Percentiles rank a stretch among this genome's conserved stretches.
phyloP scores from a whole-genome alignment of 2,329 filamentous ascomycete species.

The Calonectria crousiana region DNA sequence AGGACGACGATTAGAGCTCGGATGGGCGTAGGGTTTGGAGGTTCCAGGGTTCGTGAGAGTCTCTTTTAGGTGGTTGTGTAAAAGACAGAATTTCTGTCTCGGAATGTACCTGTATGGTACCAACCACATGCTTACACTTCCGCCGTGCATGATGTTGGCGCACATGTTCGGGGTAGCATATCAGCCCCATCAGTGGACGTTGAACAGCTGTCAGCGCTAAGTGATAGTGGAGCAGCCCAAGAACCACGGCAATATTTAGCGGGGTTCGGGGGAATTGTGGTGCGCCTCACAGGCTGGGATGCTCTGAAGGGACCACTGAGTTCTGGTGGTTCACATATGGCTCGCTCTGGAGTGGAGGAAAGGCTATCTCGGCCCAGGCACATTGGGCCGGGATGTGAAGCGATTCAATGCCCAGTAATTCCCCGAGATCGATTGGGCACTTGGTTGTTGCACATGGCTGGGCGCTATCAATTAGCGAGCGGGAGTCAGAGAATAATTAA shows the following conservation, averaged over 20 bases:
- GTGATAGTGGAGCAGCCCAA: neutral
- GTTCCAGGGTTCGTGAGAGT: neutral
- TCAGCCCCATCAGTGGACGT: neutral
- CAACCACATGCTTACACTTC: neutral
- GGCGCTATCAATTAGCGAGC: neutral
- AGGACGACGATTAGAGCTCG: constrained; percentile 29
- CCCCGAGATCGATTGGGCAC: neutral
- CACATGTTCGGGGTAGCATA: neutral
- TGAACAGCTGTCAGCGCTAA: constrained; percentile 1
- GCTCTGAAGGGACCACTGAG: neutral
- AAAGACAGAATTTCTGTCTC: constrained; percentile 4
- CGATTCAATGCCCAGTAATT: neutral
- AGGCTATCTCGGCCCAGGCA: neutral
- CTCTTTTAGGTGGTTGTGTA: neutral
- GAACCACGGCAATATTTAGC: neutral
- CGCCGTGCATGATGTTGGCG: constrained; percentile 4
- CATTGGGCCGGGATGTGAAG: neutral
- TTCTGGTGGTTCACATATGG: neutral
- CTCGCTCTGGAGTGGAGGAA: neutral
- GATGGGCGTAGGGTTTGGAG: constrained; percentile 22
- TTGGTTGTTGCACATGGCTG: neutral
- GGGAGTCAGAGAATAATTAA: neutral
- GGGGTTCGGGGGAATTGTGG: neutral
- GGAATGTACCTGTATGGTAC: neutral
- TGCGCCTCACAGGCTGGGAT: neutral